phyloP scores from a whole-genome alignment of 148 eudicot species.

The Fagopyrum tataricum region DNA sequence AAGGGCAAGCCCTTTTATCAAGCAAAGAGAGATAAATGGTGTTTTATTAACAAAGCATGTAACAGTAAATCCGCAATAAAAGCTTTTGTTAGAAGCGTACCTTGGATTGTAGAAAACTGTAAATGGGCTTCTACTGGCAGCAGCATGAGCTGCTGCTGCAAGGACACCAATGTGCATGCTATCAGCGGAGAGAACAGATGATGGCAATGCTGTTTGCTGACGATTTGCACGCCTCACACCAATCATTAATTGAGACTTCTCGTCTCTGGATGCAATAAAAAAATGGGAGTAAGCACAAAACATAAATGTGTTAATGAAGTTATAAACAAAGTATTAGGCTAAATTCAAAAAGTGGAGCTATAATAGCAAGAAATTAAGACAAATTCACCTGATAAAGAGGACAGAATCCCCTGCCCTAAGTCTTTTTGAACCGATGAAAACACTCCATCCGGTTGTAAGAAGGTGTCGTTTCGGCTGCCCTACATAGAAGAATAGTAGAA shows the following conservation, averaged over 20 bases:
- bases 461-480: conserved; percentile 98
- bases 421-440: conserved; percentile 88
- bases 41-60: no score
- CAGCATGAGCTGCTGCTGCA: conserved; percentile 99
- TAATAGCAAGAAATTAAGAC: neutral
- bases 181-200: conserved; percentile 93
- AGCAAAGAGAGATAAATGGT: neutral
- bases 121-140: conserved; percentile 73
- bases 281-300: no score
- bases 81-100: conserved; percentile 18
- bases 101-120: conserved; percentile 91
- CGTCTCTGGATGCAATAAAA: conserved; percentile 43
- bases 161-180: conserved; percentile 99
- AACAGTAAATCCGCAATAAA: neutral
- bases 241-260: conserved; percentile 73
- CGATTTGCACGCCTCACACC: conserved; percentile 94
- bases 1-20: conserved; percentile 78
- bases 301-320: no score
- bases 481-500: conserved; percentile 18
- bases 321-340: no score
- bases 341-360: no score
- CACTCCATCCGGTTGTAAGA: conserved; percentile 96
- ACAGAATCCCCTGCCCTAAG: conserved; percentile 90
- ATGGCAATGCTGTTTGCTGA: conserved; percentile 82
- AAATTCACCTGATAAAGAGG: conserved; percentile 66